These are phyloP conservation scores for Pythium scleroteichum DNA, from an alignment of 352 stramenopile species.

Conservation along the genomic window DNA sequence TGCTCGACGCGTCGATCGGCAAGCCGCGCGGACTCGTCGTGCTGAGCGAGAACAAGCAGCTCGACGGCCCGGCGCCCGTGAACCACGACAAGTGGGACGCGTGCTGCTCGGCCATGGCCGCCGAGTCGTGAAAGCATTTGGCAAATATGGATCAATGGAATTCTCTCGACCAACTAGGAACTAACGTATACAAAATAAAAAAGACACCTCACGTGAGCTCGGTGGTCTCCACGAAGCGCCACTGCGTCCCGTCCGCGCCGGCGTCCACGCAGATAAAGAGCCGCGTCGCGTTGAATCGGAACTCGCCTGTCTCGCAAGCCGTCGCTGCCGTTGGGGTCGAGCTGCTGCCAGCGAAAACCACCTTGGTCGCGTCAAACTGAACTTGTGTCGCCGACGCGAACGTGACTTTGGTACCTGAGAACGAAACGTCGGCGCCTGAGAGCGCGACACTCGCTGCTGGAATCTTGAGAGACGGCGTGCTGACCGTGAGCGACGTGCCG, in stretches of 20 bases:
- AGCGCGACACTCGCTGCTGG: neutral
- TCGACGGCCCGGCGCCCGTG: conserved; percentile 5
- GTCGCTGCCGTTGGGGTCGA: conserved; percentile 1
- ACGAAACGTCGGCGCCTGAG: neutral
- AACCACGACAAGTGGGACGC: conserved; percentile 2
- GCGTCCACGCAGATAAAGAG: conserved; percentile 32
- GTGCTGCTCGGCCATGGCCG: conserved; percentile 8
- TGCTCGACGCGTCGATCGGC: conserved; percentile 8
- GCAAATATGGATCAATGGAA: neutral
- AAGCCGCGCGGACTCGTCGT: conserved; percentile 36
- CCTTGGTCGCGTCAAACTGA: neutral
- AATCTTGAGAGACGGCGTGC: conserved; percentile 24
- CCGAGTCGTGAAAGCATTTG: neutral
- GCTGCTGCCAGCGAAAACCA: conserved; percentile 27
- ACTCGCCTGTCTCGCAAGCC: conserved; percentile 28
- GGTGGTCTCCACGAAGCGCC: conserved; percentile 9
- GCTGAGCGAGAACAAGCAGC: conserved; percentile 35
- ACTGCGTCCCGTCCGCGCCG: neutral
- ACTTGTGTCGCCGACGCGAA: neutral
- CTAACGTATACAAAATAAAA: neutral
- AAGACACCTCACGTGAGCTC: conserved; percentile 1
- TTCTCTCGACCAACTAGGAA: neutral
- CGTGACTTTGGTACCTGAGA: conserved; percentile 1
- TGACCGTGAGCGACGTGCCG: conserved; percentile 36
- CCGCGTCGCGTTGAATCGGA: conserved; percentile 25